phyloP scores from a whole-genome alignment of 139 green algal species.

The Haematococcus lacustris region DNA sequence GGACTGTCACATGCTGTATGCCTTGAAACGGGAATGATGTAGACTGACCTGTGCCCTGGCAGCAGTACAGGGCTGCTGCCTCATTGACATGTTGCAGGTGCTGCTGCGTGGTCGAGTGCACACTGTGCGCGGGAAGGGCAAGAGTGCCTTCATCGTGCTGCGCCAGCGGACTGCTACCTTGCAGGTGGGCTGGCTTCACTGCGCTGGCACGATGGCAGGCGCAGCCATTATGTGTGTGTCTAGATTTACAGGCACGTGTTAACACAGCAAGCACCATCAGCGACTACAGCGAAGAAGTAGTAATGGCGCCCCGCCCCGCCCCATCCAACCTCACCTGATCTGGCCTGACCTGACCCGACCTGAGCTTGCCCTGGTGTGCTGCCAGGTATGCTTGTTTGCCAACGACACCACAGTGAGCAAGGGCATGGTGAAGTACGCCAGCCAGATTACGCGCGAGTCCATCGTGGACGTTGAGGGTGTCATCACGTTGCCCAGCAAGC shows the following conservation, averaged over 20 bases:
- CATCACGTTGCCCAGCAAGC: slow-evolving; percentile 40
- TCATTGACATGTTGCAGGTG: too few relatives aligned
- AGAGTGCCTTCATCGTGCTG: slow-evolving; percentile 91
- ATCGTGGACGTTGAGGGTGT: slow-evolving; percentile 87
- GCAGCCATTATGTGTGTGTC: neutral
- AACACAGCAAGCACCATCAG: too few relatives aligned
- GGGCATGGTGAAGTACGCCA: slow-evolving; percentile 96
- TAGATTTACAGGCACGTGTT: neutral
- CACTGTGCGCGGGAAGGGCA: slow-evolving; percentile 89
- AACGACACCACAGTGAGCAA: slow-evolving; percentile 81
- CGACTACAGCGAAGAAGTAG: too few relatives aligned
- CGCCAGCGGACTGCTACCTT: slow-evolving; percentile 77
- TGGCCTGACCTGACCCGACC: too few relatives aligned
- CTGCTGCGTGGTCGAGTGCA: slow-evolving; percentile 78
- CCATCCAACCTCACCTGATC: too few relatives aligned
- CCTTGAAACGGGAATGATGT: too few relatives aligned
- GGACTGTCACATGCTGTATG: too few relatives aligned
- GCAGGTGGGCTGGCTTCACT: slow-evolving; percentile 47
- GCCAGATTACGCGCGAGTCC: slow-evolving; percentile 78
- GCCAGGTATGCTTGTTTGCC: slow-evolving; percentile 78
- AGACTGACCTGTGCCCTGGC: too few relatives aligned
- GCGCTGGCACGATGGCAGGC: neutral
- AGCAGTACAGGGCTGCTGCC: too few relatives aligned
- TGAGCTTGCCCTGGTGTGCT: too few relatives aligned
- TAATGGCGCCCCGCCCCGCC: too few relatives aligned